Conservation (phyloP, 768 basidiomycete genomes). For the Kwoniella pini region DNA sequence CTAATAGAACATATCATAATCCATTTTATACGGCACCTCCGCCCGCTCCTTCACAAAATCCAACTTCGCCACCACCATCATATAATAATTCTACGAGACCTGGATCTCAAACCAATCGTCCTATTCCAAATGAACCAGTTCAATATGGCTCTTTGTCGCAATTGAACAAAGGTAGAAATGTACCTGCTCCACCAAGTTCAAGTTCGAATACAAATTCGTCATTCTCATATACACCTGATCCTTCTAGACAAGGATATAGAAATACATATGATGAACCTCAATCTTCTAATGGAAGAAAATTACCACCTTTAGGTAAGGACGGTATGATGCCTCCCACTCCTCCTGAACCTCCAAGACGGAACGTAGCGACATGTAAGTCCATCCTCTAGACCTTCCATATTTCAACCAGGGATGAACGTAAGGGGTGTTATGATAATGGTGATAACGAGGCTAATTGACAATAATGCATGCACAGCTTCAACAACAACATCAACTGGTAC, state of each 20-base stretch:
- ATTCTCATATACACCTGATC: slow-evolving; percentile 24
- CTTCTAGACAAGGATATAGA: slow-evolving; percentile 20
- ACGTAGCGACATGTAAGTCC: slow-evolving; percentile 15
- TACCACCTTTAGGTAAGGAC: slow-evolving; percentile 16
- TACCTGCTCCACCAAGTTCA: neutral
- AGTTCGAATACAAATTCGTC: neutral
- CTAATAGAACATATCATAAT: slow-evolving; percentile 10
- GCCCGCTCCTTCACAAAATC: neutral
- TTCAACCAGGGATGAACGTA: too few species aligned
- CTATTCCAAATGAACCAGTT: slow-evolving; percentile 1
- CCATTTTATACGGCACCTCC: slow-evolving; percentile 17
- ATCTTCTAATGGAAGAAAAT: slow-evolving; percentile 4
- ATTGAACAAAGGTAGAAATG: slow-evolving; percentile 3
- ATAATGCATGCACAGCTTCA: too few species aligned
- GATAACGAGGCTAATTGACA: too few species aligned
- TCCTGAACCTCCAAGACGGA: slow-evolving; percentile 19
- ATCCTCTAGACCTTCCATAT: too few species aligned
- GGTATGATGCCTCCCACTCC: slow-evolving; percentile 22
- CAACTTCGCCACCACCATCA: slow-evolving; percentile 17
- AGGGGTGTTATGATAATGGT: too few species aligned
- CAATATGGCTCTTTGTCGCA: slow-evolving; percentile 21
- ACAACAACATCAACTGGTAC: neutral
- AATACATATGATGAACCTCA: slow-evolving; percentile 2
- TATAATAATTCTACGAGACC: slow-evolving; percentile 5
- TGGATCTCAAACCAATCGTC: neutral